Evolutionary conservation across 192 early-diverging fungal genomes (phyloP), one percentile per base, ranked within the genome.

Genomic region (Backusella morwellensis): DNA sequence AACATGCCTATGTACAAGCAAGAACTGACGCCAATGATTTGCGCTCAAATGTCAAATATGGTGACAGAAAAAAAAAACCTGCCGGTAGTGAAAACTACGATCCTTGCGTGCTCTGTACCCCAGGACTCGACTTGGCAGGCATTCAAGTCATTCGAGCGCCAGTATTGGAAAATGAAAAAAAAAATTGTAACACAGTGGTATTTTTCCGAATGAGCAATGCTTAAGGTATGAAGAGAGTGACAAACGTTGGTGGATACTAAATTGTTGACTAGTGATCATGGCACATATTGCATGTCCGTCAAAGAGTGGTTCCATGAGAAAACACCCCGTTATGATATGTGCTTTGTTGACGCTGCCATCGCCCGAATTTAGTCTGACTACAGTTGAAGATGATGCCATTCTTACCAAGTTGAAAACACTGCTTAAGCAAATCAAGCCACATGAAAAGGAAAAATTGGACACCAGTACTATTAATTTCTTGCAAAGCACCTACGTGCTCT

Each of bases 121-220:
- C 98, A 32, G 32, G 32, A 2, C 32, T 32, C 0, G 36, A 70
- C 96, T 3, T 97, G 95, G 95, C 82, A 86, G 32, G 84, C 88
- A 7, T 98, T 99, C 71, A 95, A 97, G 21, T 89, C 94, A 14
- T 99, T 99, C 82, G 98, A 99, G 87, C 88, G 90, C 52, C 97
- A 99, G 84, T 99, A 94, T 83, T 99, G 98, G 98, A 95, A 98
- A 86, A 97, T 99, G 80, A 99, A 99, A 83, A 84, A 73, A 87
- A 92, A 76, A 90, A 96, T 72, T 99, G 96, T 93, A 96, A 98
- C 80, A 93, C 93, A 0, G 71, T 89, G 17, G 97, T 98, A 14
- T 99, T 99, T 79, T 99, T 99, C 88, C 99, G 98, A 78, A 99
- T 98, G 87, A 96, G 97, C 75, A 99, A 98, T 97, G 32, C 98